phyloP scores from a whole-genome alignment of 2,329 filamentous ascomycete species.

The Fusarium albidum region DNA sequence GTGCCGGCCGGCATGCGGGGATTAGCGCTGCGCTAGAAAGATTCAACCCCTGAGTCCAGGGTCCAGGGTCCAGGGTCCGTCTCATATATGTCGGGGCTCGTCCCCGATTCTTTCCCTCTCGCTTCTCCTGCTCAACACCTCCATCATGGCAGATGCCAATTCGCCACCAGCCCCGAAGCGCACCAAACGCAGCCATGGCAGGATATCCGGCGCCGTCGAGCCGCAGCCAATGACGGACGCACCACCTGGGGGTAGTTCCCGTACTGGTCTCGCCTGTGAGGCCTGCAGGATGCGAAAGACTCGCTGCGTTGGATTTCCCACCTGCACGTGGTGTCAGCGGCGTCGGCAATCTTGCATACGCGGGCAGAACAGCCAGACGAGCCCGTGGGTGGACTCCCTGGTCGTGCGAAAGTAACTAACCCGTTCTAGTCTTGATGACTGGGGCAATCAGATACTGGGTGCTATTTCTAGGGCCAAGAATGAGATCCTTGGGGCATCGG shows the following conservation, averaged over 20 bases:
- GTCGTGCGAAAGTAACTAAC: neutral
- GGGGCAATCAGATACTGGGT: neutral
- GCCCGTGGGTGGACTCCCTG: neutral
- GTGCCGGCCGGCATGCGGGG: neutral
- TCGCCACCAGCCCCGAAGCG: neutral
- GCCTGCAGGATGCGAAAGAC: neutral
- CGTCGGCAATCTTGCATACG: neutral
- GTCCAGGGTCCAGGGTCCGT: neutral
- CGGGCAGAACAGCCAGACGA: neutral
- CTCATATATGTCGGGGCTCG: neutral
- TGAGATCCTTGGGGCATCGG: neutral
- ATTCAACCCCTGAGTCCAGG: neutral
- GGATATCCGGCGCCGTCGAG: neutral
- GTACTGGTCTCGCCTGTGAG: neutral
- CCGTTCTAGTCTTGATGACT: neutral
- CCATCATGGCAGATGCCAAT: neutral
- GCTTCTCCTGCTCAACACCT: too few relatives aligned
- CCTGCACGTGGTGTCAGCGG: neutral
- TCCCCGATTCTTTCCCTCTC: neutral
- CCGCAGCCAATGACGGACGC: neutral
- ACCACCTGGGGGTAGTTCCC: neutral
- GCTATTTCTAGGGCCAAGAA: neutral
- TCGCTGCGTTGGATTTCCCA: constrained; percentile 1
- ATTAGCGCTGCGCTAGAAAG: neutral
- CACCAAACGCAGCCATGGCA: neutral